These are phyloP conservation scores for Conticribra weissflogii DNA, from an alignment of 108 stramenopile species.

Conservation along the genomic window DNA sequence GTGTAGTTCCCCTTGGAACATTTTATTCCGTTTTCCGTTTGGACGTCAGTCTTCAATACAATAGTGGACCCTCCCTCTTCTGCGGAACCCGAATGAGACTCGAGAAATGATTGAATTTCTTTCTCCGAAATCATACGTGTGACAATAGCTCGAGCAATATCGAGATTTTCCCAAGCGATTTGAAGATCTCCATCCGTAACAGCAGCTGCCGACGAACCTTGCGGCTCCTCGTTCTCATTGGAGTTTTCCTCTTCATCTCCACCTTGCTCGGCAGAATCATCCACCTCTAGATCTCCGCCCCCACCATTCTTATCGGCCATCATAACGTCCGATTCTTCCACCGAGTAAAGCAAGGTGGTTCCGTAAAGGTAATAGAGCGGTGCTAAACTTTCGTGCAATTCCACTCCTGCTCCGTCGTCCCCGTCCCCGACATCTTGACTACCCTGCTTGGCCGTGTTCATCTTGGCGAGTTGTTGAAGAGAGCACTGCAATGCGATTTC, in stretches of 20 bases:
- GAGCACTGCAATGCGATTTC: slow-evolving; percentile 26
- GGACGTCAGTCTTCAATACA: too few species aligned
- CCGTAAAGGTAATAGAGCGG: slow-evolving; percentile 90
- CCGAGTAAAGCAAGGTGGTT: slow-evolving; percentile 80
- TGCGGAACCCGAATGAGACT: background rate
- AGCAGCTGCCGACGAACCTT: slow-evolving; percentile 18
- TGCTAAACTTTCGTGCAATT: slow-evolving; percentile 68
- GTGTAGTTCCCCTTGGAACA: background rate
- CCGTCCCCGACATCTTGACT: slow-evolving; percentile 7
- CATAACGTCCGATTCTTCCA: slow-evolving; percentile 77
- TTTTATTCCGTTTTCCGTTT: background rate
- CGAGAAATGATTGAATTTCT: background rate
- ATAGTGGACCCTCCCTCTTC: background rate
- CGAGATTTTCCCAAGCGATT: slow-evolving; percentile 91
- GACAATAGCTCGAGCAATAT: slow-evolving; percentile 70
- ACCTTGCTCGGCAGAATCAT: slow-evolving; percentile 5
- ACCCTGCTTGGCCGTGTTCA: background rate
- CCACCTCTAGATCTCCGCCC: background rate
- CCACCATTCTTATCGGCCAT: slow-evolving; percentile 2
- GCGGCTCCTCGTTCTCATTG: slow-evolving; percentile 11
- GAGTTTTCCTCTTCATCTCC: slow-evolving; percentile 15
- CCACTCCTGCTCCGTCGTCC: slow-evolving; percentile 23
- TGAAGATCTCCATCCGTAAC: slow-evolving; percentile 70
- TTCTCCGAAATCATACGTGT: slow-evolving; percentile 33
- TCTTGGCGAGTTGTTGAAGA: slow-evolving; percentile 1